Base-by-base conservation (phyloP, 805 yeast genomes). In the Yarrowia deformans region DNA sequence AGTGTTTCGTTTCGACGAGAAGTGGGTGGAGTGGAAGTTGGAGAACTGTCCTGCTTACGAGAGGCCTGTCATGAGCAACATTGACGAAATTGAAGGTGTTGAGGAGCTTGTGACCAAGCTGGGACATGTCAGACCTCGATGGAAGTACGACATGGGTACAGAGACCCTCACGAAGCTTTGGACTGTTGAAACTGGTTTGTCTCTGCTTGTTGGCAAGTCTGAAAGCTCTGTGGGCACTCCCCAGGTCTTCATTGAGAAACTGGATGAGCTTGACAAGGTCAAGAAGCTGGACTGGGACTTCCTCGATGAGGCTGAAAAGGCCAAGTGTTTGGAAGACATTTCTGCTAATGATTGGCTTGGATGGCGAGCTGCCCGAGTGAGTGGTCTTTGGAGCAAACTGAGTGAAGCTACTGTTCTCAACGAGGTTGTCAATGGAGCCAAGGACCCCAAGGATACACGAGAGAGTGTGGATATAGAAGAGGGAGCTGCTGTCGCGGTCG, bases 101-200 rank as follows among this genome's bases (percentile, higher is more conserved):
- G 70, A 56, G 52, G 70, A 66, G 42, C 55, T 70, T 34, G 35
- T 56, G 29, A 42, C 42, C 40, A 12, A 67, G 16, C 58, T 60
- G 66, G 52, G 70, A 14, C 43, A 70, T 37, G 69, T 72, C 23
- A 49, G 77, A 58, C 71, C 75, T 50, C 73, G 71, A 37, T 77
- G 70, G 66, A 71, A 75, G 71, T 73, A 74, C 69, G 48, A 71
- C 6, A 72, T 77, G 78, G 79, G 79, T 2, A 74, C 79, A 2
- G 74, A 78, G 10, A 72, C 75, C 1, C 71, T 77, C 18, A 70
- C 80, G 1, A 73, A 74, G 34, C 75, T 77, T 32, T 82, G 84
- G 85, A 81, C 79, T 61, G 76, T 77, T 6, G 71, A 72, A 12
- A 81, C 82, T 2, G 87, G 86, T 0, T 58, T 83, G 16, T 77